Evolutionary conservation across 169 alveolate species (phyloP).

Genomic region (Toxoplasma gondii): DNA sequence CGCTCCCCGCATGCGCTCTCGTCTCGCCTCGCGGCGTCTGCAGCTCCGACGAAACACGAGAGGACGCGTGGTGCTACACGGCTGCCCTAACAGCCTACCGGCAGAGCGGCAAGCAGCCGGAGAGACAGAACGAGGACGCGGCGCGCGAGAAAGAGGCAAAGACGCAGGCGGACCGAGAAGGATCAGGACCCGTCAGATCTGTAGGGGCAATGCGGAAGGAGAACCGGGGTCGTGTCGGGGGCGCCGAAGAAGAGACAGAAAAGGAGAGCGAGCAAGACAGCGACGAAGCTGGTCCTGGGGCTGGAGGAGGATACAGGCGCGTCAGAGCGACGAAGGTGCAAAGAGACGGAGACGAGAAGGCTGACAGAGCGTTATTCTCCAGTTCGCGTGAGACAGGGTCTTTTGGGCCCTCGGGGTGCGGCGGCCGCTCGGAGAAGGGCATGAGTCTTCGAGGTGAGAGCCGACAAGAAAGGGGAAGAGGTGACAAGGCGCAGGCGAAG

Average conservation of each 20-base stretch:
- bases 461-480: no score
- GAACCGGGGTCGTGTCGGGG: background rate
- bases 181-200: no score
- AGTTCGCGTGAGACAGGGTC: no score
- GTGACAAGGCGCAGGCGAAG: no score
- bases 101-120: background rate
- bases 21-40: conserved; percentile 1
- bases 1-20: conserved; percentile 30
- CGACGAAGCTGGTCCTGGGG: background rate
- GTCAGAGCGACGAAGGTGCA: background rate
- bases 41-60: background rate
- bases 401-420: no score
- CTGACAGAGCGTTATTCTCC: background rate
- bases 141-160: background rate
- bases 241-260: background rate
- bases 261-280: background rate
- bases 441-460: no score
- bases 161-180: background rate
- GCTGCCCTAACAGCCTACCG: background rate
- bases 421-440: no score
- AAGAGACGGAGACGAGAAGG: background rate
- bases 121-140: background rate
- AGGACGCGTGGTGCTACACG: conserved; percentile 21
- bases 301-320: no score
- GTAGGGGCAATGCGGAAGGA: background rate